Evolutionary conservation across 257 asterid species (phyloP).

Genomic region (Ajuga chamaepitys): DNA sequence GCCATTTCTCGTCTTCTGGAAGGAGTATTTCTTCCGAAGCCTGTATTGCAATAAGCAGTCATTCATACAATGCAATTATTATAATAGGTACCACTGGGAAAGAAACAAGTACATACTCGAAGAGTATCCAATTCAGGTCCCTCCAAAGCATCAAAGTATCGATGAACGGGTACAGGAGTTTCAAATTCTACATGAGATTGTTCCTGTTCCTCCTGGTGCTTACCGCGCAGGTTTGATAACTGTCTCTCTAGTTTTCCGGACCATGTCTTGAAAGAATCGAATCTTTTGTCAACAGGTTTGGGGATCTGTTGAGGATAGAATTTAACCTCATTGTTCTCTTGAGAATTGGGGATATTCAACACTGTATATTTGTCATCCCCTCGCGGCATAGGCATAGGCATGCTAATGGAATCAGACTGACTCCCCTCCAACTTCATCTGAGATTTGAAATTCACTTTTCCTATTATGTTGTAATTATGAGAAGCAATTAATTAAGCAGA

Average conservation of each 20-base stretch:
- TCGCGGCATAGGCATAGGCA: too few relatives aligned
- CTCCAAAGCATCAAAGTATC: slow-evolving; percentile 83
- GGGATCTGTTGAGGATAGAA: slow-evolving; percentile 66
- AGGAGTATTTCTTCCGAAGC: slow-evolving; percentile 45
- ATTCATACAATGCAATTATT: neutral
- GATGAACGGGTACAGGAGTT: slow-evolving; percentile 35
- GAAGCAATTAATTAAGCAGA: too few relatives aligned
- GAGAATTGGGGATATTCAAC: too few relatives aligned
- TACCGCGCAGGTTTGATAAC: slow-evolving; percentile 43
- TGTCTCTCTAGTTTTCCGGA: slow-evolving; percentile 74
- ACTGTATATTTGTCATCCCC: too few relatives aligned
- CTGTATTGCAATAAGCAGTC: slow-evolving; percentile 17
- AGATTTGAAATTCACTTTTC: too few relatives aligned
- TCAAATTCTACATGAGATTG: slow-evolving; percentile 26
- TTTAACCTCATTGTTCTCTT: neutral
- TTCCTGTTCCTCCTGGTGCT: slow-evolving; percentile 21
- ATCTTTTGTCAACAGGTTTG: slow-evolving; percentile 38
- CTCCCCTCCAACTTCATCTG: too few relatives aligned
- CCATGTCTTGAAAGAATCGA: slow-evolving; percentile 78
- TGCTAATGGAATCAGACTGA: too few relatives aligned
- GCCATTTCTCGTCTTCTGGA: slow-evolving; percentile 81
- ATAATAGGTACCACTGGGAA: neutral
- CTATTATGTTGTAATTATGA: too few relatives aligned
- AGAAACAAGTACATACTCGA: slow-evolving; percentile 32
- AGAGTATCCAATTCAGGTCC: slow-evolving; percentile 82